Evolutionary conservation across 192 early-diverging fungal species (phyloP).

Genomic region (Coemansia sp.): DNA sequence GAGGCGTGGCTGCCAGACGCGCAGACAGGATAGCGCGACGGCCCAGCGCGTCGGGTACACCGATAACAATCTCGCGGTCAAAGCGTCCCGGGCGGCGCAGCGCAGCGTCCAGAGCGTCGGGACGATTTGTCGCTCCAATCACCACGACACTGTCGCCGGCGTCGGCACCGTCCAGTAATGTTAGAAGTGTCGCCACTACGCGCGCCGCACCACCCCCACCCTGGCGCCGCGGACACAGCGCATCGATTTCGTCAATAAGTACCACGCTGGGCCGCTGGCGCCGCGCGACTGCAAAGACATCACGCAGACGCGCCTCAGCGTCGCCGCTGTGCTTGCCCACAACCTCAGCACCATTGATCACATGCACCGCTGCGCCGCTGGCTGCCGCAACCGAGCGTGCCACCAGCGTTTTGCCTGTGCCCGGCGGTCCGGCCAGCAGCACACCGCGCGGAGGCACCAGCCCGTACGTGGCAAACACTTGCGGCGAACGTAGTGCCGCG

Average conservation of each 20-base stretch:
- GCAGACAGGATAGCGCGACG: slow-evolving; percentile 73
- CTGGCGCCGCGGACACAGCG: slow-evolving; percentile 78
- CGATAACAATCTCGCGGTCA: slow-evolving; percentile 94
- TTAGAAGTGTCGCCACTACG: slow-evolving; percentile 89
- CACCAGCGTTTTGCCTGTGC: slow-evolving; percentile 95
- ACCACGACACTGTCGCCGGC: slow-evolving; percentile 59
- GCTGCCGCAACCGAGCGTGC: slow-evolving; percentile 83
- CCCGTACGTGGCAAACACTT: slow-evolving; percentile 72
- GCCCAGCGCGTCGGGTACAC: slow-evolving; percentile 72
- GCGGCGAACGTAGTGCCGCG: slow-evolving; percentile 66
- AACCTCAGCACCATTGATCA: slow-evolving; percentile 91
- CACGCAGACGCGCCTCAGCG: slow-evolving; percentile 79
- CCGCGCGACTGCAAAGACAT: slow-evolving; percentile 71
- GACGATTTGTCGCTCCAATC: slow-evolving; percentile 92
- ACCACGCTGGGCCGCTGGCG: slow-evolving; percentile 77
- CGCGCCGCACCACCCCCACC: slow-evolving; percentile 85
- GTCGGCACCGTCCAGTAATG: slow-evolving; percentile 82
- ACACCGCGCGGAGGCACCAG: slow-evolving; percentile 89
- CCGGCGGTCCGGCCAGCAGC: slow-evolving; percentile 86
- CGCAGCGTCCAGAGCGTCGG: slow-evolving; percentile 83
- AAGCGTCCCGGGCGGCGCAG: slow-evolving; percentile 86
- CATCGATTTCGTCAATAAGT: slow-evolving; percentile 94
- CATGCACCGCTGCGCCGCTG: slow-evolving; percentile 68
- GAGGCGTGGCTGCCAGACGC: slow-evolving; percentile 66
- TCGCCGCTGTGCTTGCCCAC: slow-evolving; percentile 91